Evolutionary conservation across 2,329 filamentous ascomycete species (phyloP).

Genomic region (Emergomyces orientalis): DNA sequence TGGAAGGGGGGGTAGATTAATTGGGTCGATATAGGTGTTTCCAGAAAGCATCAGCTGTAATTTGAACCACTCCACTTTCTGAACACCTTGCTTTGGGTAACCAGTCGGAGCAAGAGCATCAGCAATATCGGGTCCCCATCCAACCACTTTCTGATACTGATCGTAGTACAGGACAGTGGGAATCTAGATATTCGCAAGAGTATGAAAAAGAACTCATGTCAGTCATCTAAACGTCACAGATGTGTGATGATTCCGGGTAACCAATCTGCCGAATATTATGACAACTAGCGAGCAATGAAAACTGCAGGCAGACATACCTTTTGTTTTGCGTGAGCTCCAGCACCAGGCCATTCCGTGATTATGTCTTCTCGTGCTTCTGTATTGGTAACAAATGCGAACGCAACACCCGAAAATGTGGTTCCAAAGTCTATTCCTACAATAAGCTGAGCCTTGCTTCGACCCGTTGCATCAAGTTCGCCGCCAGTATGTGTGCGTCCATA

Average conservation of each 20-base stretch:
- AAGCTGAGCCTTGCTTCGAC: constrained; percentile 86
- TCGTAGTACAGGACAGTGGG: constrained; percentile 99
- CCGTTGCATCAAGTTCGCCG: constrained; percentile 74
- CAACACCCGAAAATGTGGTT: constrained; percentile 95
- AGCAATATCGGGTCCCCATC: constrained; percentile 96
- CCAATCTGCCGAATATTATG: neutral
- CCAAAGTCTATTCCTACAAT: constrained; percentile 99
- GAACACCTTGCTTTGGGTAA: constrained; percentile 93
- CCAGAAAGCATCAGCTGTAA: constrained; percentile 96
- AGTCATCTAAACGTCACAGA: neutral
- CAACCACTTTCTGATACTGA: constrained; percentile 98
- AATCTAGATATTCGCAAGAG: constrained; percentile 55
- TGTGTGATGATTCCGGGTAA: neutral
- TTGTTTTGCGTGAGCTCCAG: constrained; percentile 95
- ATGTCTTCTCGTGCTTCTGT: constrained; percentile 97
- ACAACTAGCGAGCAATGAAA: neutral
- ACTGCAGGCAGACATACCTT: constrained; percentile 54
- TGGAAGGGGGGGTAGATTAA: constrained; percentile 93
- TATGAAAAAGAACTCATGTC: neutral
- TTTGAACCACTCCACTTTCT: constrained; percentile 99
- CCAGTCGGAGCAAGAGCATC: constrained; percentile 93
- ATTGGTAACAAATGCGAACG: constrained; percentile 87
- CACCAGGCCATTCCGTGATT: constrained; percentile 97
- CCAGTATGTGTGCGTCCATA: constrained; percentile 17
- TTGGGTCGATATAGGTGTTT: constrained; percentile 98